Base-by-base conservation (phyloP, 2,329 filamentous ascomycete species). In the Penicillium palitans region DNA sequence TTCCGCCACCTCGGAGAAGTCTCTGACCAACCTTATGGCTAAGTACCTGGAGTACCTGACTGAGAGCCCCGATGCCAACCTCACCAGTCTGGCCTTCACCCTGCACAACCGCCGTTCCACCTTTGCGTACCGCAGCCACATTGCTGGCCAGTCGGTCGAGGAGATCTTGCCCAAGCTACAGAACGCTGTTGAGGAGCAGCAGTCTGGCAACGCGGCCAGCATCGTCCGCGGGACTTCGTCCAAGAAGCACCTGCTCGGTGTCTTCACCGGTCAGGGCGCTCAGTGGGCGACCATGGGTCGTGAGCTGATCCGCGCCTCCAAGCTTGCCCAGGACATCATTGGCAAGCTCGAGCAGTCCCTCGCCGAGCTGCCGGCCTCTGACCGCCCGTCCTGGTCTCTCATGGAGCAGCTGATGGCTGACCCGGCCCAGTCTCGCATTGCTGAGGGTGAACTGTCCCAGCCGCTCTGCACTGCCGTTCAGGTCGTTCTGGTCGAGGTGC, bases 361-460 rank as follows among this genome's bases (percentile, higher is more conserved):
- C 7, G 55, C 53, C 37, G 24, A 19, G 9, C 44, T 62, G 8
- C 58, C 55, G 8, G 7, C 19, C 24, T 29, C 33, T 35, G 46
- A 59, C 15, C 42, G 52, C 3, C 61, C 61, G 7, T 21, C 24
- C 3, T 59, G 50, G 27, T 35, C 45, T 13, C 5, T 59, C 45
- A n/a, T 44, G 4, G 57, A 57, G 19, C 40, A 60, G 53, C 42
- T 61, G 10, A n/a, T 48, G 5, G 49, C 47, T n/a, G 40, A 41
- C 12, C 52, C 47, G 6, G 25, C 47, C 10, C 27, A 19, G 6
- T 59, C 59, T 40, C 52, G 53, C 6, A 25, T 44, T 44, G 41
- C 19, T 10, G 33, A 35, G 41, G 41, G 19, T 44, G 41, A 44
- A 12, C 6, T 44, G 12, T 44, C 41, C 21, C 41, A 21, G 41